A percentile compares a stretch with the other conserved stretches of the same genome.
Evolutionary conservation across 768 basidiomycete genomes (phyloP).

Genomic region (Lepiota brunneoincarnata): DNA sequence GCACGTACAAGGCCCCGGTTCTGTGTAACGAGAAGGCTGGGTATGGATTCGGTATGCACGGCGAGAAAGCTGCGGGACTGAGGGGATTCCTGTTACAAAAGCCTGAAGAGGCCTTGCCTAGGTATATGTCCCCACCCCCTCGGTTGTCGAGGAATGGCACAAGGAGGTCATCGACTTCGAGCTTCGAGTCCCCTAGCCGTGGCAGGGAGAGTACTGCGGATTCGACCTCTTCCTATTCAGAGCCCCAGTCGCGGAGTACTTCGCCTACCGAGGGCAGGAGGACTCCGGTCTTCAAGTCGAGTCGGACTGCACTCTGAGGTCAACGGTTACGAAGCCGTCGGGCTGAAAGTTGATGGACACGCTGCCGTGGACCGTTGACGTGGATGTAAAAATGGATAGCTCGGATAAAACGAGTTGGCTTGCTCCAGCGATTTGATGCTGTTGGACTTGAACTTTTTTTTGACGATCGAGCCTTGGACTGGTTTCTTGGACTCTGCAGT

Average conservation of each 20-base stretch:
- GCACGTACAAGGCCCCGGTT: conserved; percentile 6
- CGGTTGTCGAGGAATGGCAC: conserved; percentile 19
- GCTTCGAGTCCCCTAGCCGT: conserved; percentile 5
- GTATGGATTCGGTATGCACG: conserved; percentile 79
- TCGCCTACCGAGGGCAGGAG: background rate
- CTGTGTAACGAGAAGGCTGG: conserved; percentile 38
- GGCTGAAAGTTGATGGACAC: background rate
- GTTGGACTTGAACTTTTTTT: conserved; percentile 4
- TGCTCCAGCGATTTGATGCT: background rate
- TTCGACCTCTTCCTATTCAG: background rate
- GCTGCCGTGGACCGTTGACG: background rate
- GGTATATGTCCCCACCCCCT: conserved; percentile 39
- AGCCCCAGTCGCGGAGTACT: background rate
- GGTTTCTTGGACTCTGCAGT: conserved; percentile 9
- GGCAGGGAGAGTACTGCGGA: conserved; percentile 8
- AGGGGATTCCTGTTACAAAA: conserved; percentile 62
- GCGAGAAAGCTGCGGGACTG: conserved; percentile 67
- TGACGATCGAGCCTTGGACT: conserved; percentile 4
- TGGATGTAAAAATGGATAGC: background rate
- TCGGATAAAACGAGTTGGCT: background rate
- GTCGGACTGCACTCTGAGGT: conserved; percentile 10
- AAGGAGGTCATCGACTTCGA: conserved; percentile 10
- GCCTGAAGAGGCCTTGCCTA: conserved; percentile 60
- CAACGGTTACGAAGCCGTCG: background rate
- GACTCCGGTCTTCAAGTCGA: conserved; percentile 16